Base-by-base conservation (phyloP, 768 basidiomycete species). In the Rubroboletus satanas region DNA sequence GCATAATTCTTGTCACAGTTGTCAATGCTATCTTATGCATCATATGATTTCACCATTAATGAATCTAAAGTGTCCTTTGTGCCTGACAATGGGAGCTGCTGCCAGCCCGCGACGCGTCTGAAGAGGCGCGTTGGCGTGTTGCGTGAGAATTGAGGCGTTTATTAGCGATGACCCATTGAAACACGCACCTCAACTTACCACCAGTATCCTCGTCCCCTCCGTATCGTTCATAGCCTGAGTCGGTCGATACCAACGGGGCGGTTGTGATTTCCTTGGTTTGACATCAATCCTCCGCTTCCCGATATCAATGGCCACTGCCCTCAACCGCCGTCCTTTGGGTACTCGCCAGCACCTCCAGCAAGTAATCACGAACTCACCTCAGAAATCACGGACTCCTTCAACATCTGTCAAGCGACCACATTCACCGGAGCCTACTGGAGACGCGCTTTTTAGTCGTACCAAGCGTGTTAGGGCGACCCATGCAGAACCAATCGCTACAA, bases 291-390 rank as follows among this genome's bases (percentile, higher is more conserved):
- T 36, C 5, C 11, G 9, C 26, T 38, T 49, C 44, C 32, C 43
- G 14, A 10, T 14, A 41, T 21, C 52, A 36, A 82, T 81, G 79
- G 74, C 81, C 61, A 74, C 76, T 59, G 15, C 57, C 17, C 58
- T 74, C 60, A 72, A 70, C 63, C 81, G 82, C 53, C 76, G 77
- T 51, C 81, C 83, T 37, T 74, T 83, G 32, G 65, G 74, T 52
- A 69, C 71, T 52, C 78, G 79, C 58, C 67, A 69, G 38, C 69
- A 71, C 56, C 73, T 75, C 51, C 75, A 75, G 51, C 64, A 68
- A 45, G 57, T 70, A 50, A 55, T 67, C 50, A 63, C 65, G 58
- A 62, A 70, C 57, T 66, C 75, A 38, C 74, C 75, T 50, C 65
- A 63, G 52, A 69, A 71, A 62, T 69, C 72, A 45, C 70, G 66